Percentiles rank a stretch among this genome's conserved stretches.
Conservation (phyloP, 768 basidiomycete genomes). For the Auriscalpium microsporum region DNA sequence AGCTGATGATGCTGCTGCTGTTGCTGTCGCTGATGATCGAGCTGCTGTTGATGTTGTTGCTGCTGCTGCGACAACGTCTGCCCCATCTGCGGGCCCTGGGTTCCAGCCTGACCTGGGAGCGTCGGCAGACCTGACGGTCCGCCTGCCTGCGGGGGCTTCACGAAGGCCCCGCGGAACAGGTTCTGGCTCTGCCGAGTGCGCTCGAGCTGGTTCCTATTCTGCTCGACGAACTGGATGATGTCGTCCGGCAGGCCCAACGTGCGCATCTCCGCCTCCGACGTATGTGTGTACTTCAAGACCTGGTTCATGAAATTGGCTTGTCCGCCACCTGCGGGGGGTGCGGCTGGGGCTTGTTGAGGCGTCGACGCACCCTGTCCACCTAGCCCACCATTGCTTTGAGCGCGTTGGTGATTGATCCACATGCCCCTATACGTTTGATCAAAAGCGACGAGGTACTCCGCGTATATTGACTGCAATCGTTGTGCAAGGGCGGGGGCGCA, state of each 20-base stretch:
- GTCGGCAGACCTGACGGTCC: background rate
- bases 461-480: background rate
- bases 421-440: background rate
- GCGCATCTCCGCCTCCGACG: slow-evolving; percentile 3
- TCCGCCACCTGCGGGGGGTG: background rate
- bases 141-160: background rate
- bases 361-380: background rate
- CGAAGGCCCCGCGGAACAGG: background rate
- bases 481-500: background rate
- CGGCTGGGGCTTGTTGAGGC: background rate
- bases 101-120: background rate
- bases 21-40: slow-evolving; percentile 2
- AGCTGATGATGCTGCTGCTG: slow-evolving; percentile 6
- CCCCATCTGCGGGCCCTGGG: background rate
- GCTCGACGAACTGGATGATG: slow-evolving; percentile 1
- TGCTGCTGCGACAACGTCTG: background rate
- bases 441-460: background rate
- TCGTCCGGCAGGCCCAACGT: background rate
- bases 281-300: background rate
- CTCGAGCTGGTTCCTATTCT: background rate
- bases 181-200: background rate
- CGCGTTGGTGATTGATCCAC: background rate
- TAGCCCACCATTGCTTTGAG: background rate
- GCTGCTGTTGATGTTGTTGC: slow-evolving; percentile 4
- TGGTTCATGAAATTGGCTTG: background rate